phyloP scores from a whole-genome alignment of 108 stramenopile species.

The Fistulifera pelliculosa region DNA sequence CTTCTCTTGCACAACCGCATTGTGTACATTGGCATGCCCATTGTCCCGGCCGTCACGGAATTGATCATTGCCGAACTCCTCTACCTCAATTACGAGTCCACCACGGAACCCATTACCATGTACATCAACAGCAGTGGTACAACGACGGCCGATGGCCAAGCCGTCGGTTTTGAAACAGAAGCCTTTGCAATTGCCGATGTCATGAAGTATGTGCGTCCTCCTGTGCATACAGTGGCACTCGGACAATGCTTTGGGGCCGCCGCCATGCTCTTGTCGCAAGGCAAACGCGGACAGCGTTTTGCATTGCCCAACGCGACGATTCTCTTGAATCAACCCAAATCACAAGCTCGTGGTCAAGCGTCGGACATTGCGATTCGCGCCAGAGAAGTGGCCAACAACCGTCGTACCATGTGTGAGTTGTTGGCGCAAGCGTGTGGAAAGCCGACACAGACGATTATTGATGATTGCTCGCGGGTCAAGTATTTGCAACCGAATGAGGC shows the following conservation, averaged over 20 bases:
- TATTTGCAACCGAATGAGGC: conserved; percentile 96
- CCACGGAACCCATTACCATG: conserved; percentile 87
- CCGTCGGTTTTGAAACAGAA: conserved; percentile 95
- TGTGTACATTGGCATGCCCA: conserved; percentile 98
- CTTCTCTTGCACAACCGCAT: conserved; percentile 96
- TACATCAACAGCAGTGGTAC: conserved; percentile 97
- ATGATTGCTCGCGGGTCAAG: conserved; percentile 87
- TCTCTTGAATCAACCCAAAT: conserved; percentile 90
- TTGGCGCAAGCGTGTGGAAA: conserved; percentile 88
- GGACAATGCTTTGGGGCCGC: conserved; percentile 96
- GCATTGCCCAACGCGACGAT: conserved; percentile 94
- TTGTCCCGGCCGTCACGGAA: conserved; percentile 95
- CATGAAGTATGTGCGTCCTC: conserved; percentile 95
- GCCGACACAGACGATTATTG: conserved; percentile 76
- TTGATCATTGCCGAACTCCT: conserved; percentile 92
- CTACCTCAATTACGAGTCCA: conserved; percentile 91
- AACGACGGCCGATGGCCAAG: conserved; percentile 80
- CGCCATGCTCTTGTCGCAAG: conserved; percentile 92
- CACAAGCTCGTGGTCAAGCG: conserved; percentile 90
- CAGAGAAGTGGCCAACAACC: conserved; percentile 82
- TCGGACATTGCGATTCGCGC: conserved; percentile 97
- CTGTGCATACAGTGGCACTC: conserved; percentile 93
- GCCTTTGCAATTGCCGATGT: conserved; percentile 98
- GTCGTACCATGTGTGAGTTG: conserved; percentile 81
- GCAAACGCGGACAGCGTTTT: conserved; percentile 85